Conservation (phyloP, 805 yeast genomes). For the Zygoascus flipseniorum region DNA sequence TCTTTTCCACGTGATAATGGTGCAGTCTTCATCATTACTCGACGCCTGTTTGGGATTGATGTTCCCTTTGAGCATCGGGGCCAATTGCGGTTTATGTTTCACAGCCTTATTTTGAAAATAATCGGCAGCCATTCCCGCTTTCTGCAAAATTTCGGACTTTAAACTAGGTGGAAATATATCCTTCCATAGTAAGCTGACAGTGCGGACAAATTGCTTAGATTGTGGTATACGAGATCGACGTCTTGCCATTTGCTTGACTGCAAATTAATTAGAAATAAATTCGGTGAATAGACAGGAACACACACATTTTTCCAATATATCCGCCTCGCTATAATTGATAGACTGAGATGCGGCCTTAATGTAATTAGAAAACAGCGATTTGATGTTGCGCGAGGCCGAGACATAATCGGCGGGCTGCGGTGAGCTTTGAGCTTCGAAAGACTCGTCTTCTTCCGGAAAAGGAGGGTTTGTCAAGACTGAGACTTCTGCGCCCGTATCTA, state of each 20-base stretch:
- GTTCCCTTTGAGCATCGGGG: not conserved
- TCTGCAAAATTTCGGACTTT: not conserved
- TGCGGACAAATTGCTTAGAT: no score
- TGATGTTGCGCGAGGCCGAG: not conserved
- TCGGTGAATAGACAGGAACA: no score
- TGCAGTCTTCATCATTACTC: not conserved
- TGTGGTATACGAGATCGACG: no score
- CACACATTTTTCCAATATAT: no score
- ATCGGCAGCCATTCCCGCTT: not conserved
- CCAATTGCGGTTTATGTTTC: not conserved
- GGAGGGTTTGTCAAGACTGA: constrained; percentile 1
- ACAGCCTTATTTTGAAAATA: not conserved
- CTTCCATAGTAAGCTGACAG: not conserved
- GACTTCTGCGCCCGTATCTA: constrained; percentile 4
- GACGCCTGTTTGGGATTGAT: not conserved
- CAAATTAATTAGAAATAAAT: no score
- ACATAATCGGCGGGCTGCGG: not conserved
- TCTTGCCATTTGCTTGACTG: no score
- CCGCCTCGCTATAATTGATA: no score
- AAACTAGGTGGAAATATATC: not conserved
- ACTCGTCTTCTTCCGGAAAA: not conserved
- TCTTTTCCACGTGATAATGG: constrained; percentile 13
- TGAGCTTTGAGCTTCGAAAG: not conserved
- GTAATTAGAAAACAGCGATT: not conserved
- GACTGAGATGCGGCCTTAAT: not conserved